Conservation (phyloP, 257 asterid species). For the Salvia rosmarinus region DNA sequence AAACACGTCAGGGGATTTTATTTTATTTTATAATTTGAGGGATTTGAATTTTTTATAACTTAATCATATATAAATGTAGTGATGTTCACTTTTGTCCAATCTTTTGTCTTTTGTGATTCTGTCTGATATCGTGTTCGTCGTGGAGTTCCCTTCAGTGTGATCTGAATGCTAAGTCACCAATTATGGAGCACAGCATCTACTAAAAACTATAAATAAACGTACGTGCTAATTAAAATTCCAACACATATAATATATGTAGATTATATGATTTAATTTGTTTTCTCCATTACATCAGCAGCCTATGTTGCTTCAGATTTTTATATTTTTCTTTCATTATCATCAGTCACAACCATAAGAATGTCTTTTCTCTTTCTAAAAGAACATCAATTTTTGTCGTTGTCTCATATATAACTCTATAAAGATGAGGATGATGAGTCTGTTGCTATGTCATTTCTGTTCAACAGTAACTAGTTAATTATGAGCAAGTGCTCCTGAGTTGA, state of each 20-base stretch:
- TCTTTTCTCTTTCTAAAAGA: conserved; percentile 36
- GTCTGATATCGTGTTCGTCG: conserved; percentile 31
- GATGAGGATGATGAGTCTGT: conserved; percentile 35
- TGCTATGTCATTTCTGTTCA: conserved; percentile 36
- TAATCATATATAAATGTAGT: conserved; percentile 15
- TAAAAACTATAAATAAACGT: not conserved
- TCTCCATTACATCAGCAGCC: conserved; percentile 7
- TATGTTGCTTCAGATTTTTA: not conserved
- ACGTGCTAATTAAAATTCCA: conserved; percentile 4
- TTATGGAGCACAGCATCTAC: conserved; percentile 30
- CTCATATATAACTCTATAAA: conserved; percentile 37
- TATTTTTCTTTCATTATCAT: conserved; percentile 22
- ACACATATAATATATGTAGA: not conserved
- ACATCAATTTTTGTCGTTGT: conserved; percentile 42
- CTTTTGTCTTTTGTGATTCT: conserved; percentile 57
- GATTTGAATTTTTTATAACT: conserved; percentile 30
- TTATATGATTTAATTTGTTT: not conserved
- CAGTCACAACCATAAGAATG: conserved; percentile 26
- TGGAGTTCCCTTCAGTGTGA: conserved; percentile 31
- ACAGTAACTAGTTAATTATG: conserved; percentile 28
- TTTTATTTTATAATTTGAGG: not conserved
- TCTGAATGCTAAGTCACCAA: conserved; percentile 20
- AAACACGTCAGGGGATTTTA: not conserved
- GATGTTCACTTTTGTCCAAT: conserved; percentile 43
- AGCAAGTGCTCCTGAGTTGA: conserved; percentile 12